phyloP scores from a whole-genome alignment of 495 filamentous ascomycete genomes.

The Neurospora intermedia region DNA sequence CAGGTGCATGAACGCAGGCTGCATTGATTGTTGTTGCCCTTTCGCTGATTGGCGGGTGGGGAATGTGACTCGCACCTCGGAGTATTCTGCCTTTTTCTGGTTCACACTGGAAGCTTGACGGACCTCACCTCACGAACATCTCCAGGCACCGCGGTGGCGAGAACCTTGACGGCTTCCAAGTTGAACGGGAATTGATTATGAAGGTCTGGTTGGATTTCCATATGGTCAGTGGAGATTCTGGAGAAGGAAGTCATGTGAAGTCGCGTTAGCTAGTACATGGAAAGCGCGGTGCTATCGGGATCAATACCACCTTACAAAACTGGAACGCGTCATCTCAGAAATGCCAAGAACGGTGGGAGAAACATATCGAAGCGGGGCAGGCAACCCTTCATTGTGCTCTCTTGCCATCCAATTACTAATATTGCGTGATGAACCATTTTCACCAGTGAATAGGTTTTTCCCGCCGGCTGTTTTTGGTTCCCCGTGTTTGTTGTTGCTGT shows the following conservation, averaged over 20 bases:
- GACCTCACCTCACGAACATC: not conserved
- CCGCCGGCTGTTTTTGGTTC: not conserved
- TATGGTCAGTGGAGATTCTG: not conserved
- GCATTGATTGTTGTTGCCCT: not conserved
- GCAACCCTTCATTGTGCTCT: not conserved
- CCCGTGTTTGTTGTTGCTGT: not conserved
- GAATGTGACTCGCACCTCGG: not conserved
- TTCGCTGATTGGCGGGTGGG: not conserved
- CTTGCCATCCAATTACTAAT: not conserved
- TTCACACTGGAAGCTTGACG: not conserved
- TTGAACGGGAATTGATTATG: not conserved
- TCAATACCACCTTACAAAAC: not conserved
- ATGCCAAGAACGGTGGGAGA: not conserved
- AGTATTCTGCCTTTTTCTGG: not conserved
- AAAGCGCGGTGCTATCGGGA: not conserved
- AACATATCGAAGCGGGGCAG: not conserved
- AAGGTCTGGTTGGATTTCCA: not conserved
- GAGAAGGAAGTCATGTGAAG: not conserved
- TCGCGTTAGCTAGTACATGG: not conserved
- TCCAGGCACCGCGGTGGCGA: not conserved
- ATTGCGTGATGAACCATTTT: not conserved
- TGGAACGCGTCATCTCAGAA: not conserved
- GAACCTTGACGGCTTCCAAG: not conserved
- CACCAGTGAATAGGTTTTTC: too few species aligned
- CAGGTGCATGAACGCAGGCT: not conserved